A percentile compares a stretch with the other conserved stretches of the same genome.
These are phyloP conservation scores for Picocystis sp. DNA, from an alignment of 163 green algal species.

Conservation along the genomic window DNA sequence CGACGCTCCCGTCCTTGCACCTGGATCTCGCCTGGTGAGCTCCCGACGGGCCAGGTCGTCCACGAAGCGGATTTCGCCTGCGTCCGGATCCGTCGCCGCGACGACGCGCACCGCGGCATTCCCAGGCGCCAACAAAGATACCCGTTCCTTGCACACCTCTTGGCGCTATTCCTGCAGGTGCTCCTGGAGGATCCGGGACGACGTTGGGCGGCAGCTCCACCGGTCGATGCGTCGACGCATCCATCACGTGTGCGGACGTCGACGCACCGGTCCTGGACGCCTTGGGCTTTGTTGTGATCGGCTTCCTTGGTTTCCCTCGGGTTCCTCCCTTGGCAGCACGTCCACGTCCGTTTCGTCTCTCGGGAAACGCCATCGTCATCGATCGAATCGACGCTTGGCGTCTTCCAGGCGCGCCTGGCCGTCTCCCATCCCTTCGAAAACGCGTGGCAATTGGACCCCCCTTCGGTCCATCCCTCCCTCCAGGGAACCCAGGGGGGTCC, in stretches of 20 bases:
- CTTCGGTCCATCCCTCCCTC: too few species aligned
- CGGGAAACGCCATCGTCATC: slow-evolving; percentile 14
- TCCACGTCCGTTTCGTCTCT: slow-evolving; percentile 21
- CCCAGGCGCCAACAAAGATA: slow-evolving; percentile 28
- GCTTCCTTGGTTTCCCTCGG: slow-evolving; percentile 9
- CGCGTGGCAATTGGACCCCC: too few species aligned
- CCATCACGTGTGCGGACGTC: neutral
- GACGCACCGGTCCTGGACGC: slow-evolving; percentile 11
- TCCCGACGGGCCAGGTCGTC: slow-evolving; percentile 28
- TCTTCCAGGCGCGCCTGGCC: too few species aligned
- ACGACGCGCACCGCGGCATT: slow-evolving; percentile 37
- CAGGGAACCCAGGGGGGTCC: too few species aligned
- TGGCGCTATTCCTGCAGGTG: too few species aligned
- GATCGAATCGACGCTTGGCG: slow-evolving; percentile 23
- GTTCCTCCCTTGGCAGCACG: slow-evolving; percentile 28
- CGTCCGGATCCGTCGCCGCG: slow-evolving; percentile 32
- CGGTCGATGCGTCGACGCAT: slow-evolving; percentile 17
- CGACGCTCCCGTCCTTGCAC: slow-evolving; percentile 19
- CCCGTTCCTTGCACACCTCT: slow-evolving; percentile 23
- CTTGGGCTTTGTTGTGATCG: neutral
- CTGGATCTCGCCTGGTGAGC: slow-evolving; percentile 20
- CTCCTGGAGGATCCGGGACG: slow-evolving; percentile 20
- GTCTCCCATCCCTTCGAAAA: too few species aligned
- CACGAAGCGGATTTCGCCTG: slow-evolving; percentile 33
- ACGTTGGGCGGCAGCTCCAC: slow-evolving; percentile 14